Base-by-base conservation (phyloP, 2,329 filamentous ascomycete species). In the Parastagonospora avenae region DNA sequence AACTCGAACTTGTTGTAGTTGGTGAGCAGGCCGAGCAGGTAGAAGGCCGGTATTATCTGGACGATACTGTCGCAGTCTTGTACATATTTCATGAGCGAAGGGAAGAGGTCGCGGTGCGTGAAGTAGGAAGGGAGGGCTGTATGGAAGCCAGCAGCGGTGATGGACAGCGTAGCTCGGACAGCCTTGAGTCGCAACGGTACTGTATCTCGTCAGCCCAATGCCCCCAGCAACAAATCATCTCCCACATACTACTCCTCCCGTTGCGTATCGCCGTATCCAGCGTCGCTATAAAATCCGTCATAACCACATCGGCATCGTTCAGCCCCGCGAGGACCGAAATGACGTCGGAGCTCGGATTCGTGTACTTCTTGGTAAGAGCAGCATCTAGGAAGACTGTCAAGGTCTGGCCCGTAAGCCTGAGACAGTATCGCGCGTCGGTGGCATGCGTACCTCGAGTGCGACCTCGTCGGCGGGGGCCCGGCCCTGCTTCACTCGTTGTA, bases 1-100 rank as follows among this genome's bases (percentile, higher is more conserved):
- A 95, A 93, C 74, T 99, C 94, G 68, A 99, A 99, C 74, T 97
- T 99, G 82, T 99, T 97, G 82, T 97, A 97, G 76, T 97, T 99
- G 59, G 91, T 90, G 46, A 99, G 79, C 4, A 97, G 81, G 10
- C 93, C 93, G 15, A 97, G 81, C 8, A 97, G 82, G 11, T 88
- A 85, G 60, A 97, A 92, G 0, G 93, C 89, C 51, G 90, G 84
- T 37, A 91, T 44, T 46, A 83, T 50, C 84, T 85, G 64, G 82
- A 80, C 14, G 80, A 77, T 30, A 19, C 82, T 81, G 54, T 91
- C 86, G 38, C 87, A 83, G 60, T 96, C 91, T 77, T 94, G 89
- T 52, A 95, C 85, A 70, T 92, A 90, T 90, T 95, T 97, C 85
- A 97, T 96, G 46, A 97, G 82, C 8, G 92, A 88, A 15, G 93